Conservation (phyloP, 768 basidiomycete species). For the Auricularia sp. region DNA sequence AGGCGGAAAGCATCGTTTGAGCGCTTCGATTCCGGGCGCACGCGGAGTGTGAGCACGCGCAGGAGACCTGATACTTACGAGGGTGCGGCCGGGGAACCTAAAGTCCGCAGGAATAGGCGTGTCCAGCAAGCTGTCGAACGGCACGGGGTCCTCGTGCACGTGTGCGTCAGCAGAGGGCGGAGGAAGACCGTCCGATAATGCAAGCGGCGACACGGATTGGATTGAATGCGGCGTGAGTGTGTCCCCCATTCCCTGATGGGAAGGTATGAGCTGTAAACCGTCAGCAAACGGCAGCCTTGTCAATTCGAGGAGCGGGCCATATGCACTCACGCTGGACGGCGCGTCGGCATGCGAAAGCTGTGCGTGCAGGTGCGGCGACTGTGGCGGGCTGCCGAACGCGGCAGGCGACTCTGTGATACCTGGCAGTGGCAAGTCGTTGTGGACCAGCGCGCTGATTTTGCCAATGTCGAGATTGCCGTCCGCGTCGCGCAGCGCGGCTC, state of each 20-base stretch:
- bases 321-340: background rate
- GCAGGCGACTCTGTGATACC: background rate
- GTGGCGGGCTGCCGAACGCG: background rate
- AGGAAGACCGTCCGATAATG: background rate
- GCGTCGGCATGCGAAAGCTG: background rate
- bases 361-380: background rate
- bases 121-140: background rate
- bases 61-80: background rate
- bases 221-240: background rate
- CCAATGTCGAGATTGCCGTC: background rate
- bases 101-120: background rate
- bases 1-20: background rate
- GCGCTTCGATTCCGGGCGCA: too few relatives aligned
- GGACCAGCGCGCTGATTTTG: background rate
- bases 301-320: background rate
- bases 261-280: background rate
- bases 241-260: background rate
- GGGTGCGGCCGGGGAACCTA: background rate
- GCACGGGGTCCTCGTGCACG: background rate
- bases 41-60: too few relatives aligned
- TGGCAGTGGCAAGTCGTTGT: background rate
- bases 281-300: background rate
- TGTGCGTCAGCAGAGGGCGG: too few relatives aligned
- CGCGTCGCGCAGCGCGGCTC: background rate
- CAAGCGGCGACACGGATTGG: background rate